Evolutionary conservation across 2,329 filamentous ascomycete species (phyloP), one percentile per base, ranked within the genome.

Genomic region (Escovopsis sp.): DNA sequence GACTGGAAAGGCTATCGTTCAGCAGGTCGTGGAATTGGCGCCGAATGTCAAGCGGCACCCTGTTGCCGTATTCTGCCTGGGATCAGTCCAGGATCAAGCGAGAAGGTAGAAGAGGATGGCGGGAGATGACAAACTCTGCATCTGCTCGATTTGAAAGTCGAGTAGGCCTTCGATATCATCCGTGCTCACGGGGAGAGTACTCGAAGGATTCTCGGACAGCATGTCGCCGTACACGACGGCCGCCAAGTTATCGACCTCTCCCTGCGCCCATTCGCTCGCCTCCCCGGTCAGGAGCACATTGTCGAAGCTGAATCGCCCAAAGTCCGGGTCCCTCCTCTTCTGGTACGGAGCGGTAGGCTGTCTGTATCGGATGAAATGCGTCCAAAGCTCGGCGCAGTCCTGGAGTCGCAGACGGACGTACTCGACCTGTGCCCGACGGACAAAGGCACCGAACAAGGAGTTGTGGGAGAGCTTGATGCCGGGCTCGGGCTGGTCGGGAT

Each of bases 71-170:
- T 57, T 77, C 81, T 85, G 43, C 3, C 12, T 32, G 41, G 11
- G 44, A 51, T 52, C 34, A 54, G 40, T 10, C n/a, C 38, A 15
- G 28, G 12, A 19, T 12, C 12, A 12, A 32, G 11, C 38, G 6
- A n/a, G n/a, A 8, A 38, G 30, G 15, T 26, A 33, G 19, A 42
- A 42, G 12, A 18, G 3, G 12, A 26, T 12, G 33, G 35, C 12
- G 26, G 26, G 5, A 10, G 32, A 26, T 10, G 12, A 61, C 67
- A 54, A 63, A 81, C 82, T 84, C 58, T 95, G 88, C 64, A 95
- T 77, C 58, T 86, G 79, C 48, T 85, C 80, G 33, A 96, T 80
- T 55, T 94, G 88, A 51, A 91, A 93, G 50, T 93, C 85, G 18
- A 96, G 64, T 26, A 95, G 65, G 28, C 75, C 75, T 56, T 93